Conservation (phyloP, 768 basidiomycete genomes). For the Lepiota brunneoincarnata region DNA sequence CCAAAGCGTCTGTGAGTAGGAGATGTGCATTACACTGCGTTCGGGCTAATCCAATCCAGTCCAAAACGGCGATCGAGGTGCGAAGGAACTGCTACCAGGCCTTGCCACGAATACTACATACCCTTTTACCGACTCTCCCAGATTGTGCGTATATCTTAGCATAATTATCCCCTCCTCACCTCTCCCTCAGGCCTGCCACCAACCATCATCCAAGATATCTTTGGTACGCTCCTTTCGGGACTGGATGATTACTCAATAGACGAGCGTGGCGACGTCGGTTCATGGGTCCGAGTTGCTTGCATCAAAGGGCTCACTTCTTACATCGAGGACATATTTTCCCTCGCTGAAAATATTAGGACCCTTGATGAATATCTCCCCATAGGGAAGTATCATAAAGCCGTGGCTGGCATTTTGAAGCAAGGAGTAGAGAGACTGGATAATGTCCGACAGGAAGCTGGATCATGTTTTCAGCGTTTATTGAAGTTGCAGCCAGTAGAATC, state of each 20-base stretch:
- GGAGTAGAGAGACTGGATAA: constrained; percentile 90
- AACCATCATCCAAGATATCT: constrained; percentile 42
- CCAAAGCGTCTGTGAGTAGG: constrained; percentile 51
- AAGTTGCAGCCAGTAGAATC: constrained; percentile 40
- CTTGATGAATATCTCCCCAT: constrained; percentile 63
- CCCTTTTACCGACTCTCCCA: constrained; percentile 38
- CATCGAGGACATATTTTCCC: constrained; percentile 47
- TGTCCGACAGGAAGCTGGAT: constrained; percentile 79
- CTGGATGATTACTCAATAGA: constrained; percentile 90
- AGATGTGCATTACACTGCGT: constrained; percentile 14
- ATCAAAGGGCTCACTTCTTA: constrained; percentile 61
- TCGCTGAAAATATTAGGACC: constrained; percentile 37
- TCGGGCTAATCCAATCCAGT: constrained; percentile 14
- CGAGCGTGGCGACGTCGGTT: constrained; percentile 95
- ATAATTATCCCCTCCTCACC: constrained; percentile 11
- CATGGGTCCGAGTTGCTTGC: constrained; percentile 86
- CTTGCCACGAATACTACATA: constrained; percentile 46
- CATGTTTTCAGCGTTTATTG: constrained; percentile 53
- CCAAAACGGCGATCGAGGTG: constrained; percentile 35
- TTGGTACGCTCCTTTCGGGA: constrained; percentile 62
- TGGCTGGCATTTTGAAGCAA: constrained; percentile 80
- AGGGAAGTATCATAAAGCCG: constrained; percentile 48
- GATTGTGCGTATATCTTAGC: constrained; percentile 37
- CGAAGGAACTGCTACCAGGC: constrained; percentile 41
- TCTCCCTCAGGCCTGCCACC: constrained; percentile 44